Conservation (phyloP, 2,329 filamentous ascomycete species). For the Phyllosticta paracitricarpa region DNA sequence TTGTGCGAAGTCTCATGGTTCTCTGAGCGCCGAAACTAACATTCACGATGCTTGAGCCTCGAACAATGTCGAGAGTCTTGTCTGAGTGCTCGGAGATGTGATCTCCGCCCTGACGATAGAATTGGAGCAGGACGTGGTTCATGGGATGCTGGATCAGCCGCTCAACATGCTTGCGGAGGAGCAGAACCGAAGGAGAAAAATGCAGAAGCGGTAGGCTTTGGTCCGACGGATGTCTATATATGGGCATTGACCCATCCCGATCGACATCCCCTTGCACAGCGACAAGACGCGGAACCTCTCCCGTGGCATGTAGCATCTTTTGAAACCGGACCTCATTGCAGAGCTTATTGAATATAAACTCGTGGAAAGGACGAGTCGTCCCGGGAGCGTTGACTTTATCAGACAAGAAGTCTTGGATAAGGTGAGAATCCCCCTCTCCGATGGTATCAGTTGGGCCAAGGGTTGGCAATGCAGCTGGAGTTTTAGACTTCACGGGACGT, state of each 20-base stretch:
- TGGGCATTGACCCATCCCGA: constrained; percentile 62
- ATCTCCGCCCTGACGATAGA: constrained; percentile 81
- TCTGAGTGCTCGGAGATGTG: constrained; percentile 96
- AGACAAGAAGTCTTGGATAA: constrained; percentile 62
- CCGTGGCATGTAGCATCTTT: constrained; percentile 84
- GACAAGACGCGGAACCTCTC: constrained; percentile 82
- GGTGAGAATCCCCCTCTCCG: constrained; percentile 70
- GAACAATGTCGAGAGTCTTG: constrained; percentile 85
- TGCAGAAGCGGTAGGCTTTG: constrained; percentile 67
- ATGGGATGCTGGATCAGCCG: constrained; percentile 64
- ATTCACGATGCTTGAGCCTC: constrained; percentile 77
- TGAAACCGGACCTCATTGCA: constrained; percentile 75
- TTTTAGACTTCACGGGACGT: not conserved
- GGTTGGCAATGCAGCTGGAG: not conserved
- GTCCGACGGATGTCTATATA: constrained; percentile 93
- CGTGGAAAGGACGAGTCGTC: constrained; percentile 33
- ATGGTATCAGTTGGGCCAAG: constrained; percentile 46
- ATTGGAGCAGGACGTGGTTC: constrained; percentile 88
- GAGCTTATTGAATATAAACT: constrained; percentile 58
- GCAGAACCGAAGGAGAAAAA: constrained; percentile 64
- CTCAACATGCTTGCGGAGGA: constrained; percentile 61
- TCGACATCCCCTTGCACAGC: constrained; percentile 72
- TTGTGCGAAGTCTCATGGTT: constrained; percentile 81
- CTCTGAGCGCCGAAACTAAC: constrained; percentile 86
- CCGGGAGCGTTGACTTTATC: constrained; percentile 17